A percentile compares a stretch with the other conserved stretches of the same genome.
These are phyloP conservation scores for Penicillium bovifimosum DNA, from an alignment of 495 filamentous ascomycete species.

Conservation along the genomic window DNA sequence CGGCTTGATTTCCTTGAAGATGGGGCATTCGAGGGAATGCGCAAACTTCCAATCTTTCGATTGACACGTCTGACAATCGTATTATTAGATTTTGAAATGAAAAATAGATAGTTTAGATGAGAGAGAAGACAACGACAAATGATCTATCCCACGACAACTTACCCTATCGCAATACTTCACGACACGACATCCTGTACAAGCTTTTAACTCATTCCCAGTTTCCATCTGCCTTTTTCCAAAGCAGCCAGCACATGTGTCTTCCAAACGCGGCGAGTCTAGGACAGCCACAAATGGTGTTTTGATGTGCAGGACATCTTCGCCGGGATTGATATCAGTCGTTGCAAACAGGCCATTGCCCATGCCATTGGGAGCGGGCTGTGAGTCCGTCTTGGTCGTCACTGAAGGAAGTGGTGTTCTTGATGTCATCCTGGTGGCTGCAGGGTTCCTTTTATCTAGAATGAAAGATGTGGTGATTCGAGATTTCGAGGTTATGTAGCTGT, in stretches of 20 bases:
- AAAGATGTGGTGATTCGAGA: not conserved
- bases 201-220: conserved; percentile 34
- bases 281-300: conserved; percentile 39
- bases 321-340: conserved; percentile 26
- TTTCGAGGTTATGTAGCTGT: not conserved
- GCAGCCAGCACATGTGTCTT: conserved; percentile 42
- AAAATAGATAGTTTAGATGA: not conserved
- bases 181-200: conserved; percentile 56
- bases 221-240: conserved; percentile 32
- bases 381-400: conserved; percentile 25
- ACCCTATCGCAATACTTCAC: conserved; percentile 65
- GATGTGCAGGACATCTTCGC: conserved; percentile 36
- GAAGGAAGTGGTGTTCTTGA: conserved; percentile 14
- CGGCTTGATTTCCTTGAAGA: conserved; percentile 43
- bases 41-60: conserved; percentile 51
- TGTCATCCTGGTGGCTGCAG: conserved; percentile 16
- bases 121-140: conserved; percentile 1
- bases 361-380: conserved; percentile 24
- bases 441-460: not conserved
- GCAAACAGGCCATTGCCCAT: conserved; percentile 43
- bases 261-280: conserved; percentile 36
- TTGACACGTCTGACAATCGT: conserved; percentile 52
- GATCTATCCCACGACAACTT: conserved; percentile 11
- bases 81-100: conserved; percentile 4
- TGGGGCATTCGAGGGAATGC: conserved; percentile 57